Evolutionary conservation across 2,329 filamentous ascomycete species (phyloP).

Genomic region (Aspergillus intermedius): DNA sequence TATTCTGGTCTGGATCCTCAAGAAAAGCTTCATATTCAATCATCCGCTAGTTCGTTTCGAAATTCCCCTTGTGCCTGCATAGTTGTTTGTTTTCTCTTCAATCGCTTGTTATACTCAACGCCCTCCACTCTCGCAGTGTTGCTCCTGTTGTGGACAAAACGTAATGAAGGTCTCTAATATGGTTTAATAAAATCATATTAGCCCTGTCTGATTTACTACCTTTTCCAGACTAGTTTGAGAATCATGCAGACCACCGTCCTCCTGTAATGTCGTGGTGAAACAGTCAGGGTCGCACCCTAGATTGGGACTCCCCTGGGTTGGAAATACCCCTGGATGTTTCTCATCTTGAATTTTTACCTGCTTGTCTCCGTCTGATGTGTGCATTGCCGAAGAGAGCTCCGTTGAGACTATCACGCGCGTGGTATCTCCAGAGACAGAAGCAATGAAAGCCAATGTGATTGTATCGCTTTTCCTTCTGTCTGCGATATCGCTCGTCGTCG

Average conservation of each 20-base stretch:
- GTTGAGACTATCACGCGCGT: not conserved
- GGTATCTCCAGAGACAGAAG: not conserved
- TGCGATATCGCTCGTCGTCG: constrained; percentile 25
- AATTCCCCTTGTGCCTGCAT: not conserved
- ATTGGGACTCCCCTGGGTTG: not conserved
- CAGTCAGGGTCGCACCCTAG: not conserved
- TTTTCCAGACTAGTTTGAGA: too few relatives aligned
- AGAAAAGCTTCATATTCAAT: not conserved
- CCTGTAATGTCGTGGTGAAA: not conserved
- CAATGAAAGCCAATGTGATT: constrained; percentile 32
- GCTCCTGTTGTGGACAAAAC: too few relatives aligned
- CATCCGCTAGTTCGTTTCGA: not conserved
- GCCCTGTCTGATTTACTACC: too few relatives aligned
- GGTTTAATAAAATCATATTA: too few relatives aligned
- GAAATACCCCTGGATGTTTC: not conserved
- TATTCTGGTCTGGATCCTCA: too few relatives aligned
- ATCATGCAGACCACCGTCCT: too few relatives aligned
- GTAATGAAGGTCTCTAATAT: too few relatives aligned
- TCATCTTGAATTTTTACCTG: not conserved
- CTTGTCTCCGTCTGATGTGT: not conserved
- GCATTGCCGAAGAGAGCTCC: not conserved
- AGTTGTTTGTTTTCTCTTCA: not conserved
- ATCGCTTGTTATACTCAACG: too few relatives aligned
- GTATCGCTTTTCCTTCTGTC: constrained; percentile 30
- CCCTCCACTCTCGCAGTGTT: too few relatives aligned